phyloP scores from a whole-genome alignment of 176 grass and related monocot genomes.

The Oryza glaberrima region DNA sequence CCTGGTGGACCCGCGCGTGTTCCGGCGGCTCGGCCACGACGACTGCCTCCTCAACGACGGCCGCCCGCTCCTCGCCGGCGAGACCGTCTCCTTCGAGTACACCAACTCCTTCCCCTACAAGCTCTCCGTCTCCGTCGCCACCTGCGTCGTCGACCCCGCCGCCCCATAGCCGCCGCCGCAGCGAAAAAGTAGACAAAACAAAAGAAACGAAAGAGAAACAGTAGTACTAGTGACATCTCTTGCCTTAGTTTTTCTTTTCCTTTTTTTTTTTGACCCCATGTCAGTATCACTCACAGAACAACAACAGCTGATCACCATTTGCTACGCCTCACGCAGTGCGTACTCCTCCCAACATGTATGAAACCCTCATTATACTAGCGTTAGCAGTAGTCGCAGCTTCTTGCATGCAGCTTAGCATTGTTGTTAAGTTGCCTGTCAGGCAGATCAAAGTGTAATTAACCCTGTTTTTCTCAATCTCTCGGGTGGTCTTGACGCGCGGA shows the following conservation, averaged over 20 bases:
- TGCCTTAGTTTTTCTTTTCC: neutral
- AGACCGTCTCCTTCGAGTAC: constrained; percentile 81
- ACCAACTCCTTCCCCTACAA: constrained; percentile 76
- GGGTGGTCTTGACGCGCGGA: neutral
- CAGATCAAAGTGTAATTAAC: neutral
- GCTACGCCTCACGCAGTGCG: neutral
- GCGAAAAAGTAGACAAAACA: neutral
- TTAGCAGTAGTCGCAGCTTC: neutral
- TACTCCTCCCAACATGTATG: neutral
- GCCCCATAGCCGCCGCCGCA: neutral
- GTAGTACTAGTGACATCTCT: neutral
- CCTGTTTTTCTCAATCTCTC: neutral
- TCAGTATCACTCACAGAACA: neutral
- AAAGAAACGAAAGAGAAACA: neutral
- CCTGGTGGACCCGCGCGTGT: constrained; percentile 75
- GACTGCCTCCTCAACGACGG: constrained; percentile 96
- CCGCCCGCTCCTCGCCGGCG: constrained; percentile 58
- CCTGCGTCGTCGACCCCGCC: constrained; percentile 49
- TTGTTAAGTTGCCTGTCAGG: neutral
- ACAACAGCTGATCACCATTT: neutral
- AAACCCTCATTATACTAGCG: neutral
- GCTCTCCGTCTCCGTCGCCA: constrained; percentile 50
- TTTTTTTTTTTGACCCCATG: neutral
- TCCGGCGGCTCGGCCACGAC: constrained; percentile 68
- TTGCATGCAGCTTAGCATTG: neutral